Evolutionary conservation across 345 rosid species (phyloP).

Genomic region (Excoecaria agallocha): DNA sequence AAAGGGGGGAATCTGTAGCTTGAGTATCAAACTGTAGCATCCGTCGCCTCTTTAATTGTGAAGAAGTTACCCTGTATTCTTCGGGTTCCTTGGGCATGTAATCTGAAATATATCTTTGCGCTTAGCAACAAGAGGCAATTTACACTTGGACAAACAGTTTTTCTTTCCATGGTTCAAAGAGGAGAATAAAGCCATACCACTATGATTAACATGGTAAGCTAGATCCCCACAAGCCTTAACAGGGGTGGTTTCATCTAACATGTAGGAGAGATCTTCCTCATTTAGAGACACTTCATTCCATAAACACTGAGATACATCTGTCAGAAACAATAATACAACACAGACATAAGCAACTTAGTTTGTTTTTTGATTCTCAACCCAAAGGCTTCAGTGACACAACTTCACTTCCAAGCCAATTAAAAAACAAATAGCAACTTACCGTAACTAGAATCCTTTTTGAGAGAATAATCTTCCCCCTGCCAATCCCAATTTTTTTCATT

Average conservation of each 20-base stretch:
- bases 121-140: conserved; percentile 14
- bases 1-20: conserved; percentile 42
- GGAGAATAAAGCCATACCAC: conserved; percentile 31
- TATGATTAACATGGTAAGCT: conserved; percentile 46
- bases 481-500: conserved; percentile 40
- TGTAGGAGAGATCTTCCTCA: conserved; percentile 77
- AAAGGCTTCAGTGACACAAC: background rate
- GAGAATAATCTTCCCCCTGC: conserved; percentile 31
- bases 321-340: conserved; percentile 8
- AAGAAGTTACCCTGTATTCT: conserved; percentile 45
- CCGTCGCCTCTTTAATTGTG: conserved; percentile 79
- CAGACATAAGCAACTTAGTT: conserved; percentile 4
- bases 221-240: conserved; percentile 79
- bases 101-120: conserved; percentile 36
- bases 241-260: conserved; percentile 81
- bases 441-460: conserved; percentile 33
- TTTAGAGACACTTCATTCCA: conserved; percentile 62
- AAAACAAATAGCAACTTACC: conserved; percentile 30
- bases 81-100: conserved; percentile 46
- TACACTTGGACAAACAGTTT: background rate
- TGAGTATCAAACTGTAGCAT: conserved; percentile 78
- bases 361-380: background rate
- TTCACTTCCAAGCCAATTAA: conserved; percentile 4
- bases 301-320: conserved; percentile 32
- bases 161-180: background rate